Evolutionary conservation across 164 flowering plant genomes (phyloP).

Genomic region (Protea cynaroides): DNA sequence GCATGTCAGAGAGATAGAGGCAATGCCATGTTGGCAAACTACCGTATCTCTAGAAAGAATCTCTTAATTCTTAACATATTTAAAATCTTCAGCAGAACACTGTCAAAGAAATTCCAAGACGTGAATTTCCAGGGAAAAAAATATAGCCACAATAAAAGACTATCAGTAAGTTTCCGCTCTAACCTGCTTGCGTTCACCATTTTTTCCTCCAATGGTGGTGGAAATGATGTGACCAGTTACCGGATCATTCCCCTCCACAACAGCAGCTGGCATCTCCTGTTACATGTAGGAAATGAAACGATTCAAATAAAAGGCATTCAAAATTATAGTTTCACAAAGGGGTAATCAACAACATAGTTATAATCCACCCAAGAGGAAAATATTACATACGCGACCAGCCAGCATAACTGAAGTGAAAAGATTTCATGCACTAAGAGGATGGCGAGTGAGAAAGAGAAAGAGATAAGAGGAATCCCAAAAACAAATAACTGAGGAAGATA

Average conservation of each 20-base stretch:
- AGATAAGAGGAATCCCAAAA: too few species aligned
- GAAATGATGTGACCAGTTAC: conserved; percentile 68
- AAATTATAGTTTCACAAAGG: not conserved
- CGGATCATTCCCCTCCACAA: conserved; percentile 49
- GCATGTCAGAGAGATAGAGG: not conserved
- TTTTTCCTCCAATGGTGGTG: conserved; percentile 66
- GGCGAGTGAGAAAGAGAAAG: too few species aligned
- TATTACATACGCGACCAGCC: not conserved
- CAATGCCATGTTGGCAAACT: too few species aligned
- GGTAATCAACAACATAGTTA: not conserved
- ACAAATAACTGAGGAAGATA: conserved; percentile 2
- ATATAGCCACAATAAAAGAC: not conserved
- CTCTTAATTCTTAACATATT: not conserved
- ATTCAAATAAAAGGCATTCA: not conserved
- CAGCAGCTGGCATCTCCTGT: conserved; percentile 54
- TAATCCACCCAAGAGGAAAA: not conserved
- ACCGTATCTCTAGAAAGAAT: not conserved
- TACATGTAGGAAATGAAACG: conserved; percentile 1
- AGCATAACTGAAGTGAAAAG: not conserved
- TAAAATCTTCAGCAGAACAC: not conserved
- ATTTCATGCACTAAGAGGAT: too few species aligned
- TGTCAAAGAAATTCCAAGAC: not conserved
- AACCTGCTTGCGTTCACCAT: conserved; percentile 64
- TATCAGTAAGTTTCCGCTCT: conserved; percentile 4
- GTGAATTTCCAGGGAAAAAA: not conserved